Percentiles rank a stretch among this genome's conserved stretches.
Conservation (phyloP, 2,329 filamentous ascomycete species). For the Hymenoscyphus occultus region DNA sequence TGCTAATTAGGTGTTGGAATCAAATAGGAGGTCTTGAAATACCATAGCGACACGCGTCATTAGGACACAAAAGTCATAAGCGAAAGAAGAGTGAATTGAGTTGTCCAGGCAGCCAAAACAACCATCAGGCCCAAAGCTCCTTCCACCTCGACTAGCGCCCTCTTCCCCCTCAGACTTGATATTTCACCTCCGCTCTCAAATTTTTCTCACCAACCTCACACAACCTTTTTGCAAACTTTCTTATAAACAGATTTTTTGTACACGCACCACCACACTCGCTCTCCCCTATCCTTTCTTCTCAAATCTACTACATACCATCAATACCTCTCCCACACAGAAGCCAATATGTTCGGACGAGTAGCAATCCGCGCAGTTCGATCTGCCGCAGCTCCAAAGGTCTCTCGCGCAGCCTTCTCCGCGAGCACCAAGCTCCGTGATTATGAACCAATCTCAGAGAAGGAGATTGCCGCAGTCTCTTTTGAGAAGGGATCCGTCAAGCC, state of each 20-base stretch:
- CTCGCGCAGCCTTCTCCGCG: constrained; percentile 28
- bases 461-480: constrained; percentile 29
- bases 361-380: constrained; percentile 17
- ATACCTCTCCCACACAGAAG: too few relatives aligned
- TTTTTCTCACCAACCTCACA: background rate
- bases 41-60: background rate
- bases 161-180: background rate
- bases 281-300: background rate
- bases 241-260: constrained; percentile 4
- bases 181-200: background rate
- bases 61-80: background rate
- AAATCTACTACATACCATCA: constrained; percentile 4
- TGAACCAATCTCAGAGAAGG: constrained; percentile 32
- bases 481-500: constrained; percentile 23
- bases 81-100: background rate
- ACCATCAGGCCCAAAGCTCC: background rate
- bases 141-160: background rate
- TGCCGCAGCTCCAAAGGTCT: constrained; percentile 17
- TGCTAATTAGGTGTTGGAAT: background rate
- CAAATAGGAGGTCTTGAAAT: background rate
- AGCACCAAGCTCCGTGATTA: constrained; percentile 23
- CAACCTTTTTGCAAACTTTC: background rate
- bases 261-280: background rate
- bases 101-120: background rate
- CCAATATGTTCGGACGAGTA: constrained; percentile 28